phyloP scores from a whole-genome alignment of 345 rosid genomes.

The Ceriops decandra region DNA sequence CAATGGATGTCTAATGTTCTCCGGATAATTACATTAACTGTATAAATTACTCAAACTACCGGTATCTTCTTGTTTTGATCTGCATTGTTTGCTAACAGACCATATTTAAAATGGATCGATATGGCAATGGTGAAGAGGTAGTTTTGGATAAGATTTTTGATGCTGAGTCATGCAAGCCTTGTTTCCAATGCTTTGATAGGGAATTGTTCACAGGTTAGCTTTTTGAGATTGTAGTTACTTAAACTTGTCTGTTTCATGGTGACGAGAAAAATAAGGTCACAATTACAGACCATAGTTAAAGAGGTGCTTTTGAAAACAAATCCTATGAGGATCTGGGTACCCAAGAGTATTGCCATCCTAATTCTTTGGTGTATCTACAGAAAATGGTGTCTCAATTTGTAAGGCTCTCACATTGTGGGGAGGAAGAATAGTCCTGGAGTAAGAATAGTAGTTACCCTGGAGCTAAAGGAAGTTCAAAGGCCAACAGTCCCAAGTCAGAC shows the following conservation, averaged over 20 bases:
- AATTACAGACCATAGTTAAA: background rate
- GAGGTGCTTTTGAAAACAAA: too few relatives aligned
- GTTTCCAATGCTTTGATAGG: conserved; percentile 53
- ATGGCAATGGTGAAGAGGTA: conserved; percentile 79
- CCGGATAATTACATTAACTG: conserved; percentile 7
- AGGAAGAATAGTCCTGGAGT: too few relatives aligned
- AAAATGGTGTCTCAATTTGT: too few relatives aligned
- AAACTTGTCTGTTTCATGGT: background rate
- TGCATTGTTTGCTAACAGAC: conserved; percentile 39
- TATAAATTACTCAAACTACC: conserved; percentile 14
- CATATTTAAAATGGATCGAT: conserved; percentile 83
- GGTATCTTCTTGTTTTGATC: conserved; percentile 25
- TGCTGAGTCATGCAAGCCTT: conserved; percentile 48
- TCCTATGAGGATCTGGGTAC: too few relatives aligned
- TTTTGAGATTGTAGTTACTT: background rate
- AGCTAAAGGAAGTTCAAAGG: too few relatives aligned
- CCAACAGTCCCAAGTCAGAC: too few relatives aligned
- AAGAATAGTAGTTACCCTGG: too few relatives aligned
- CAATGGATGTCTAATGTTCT: conserved; percentile 34
- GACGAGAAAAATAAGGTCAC: background rate
- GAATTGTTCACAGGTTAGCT: conserved; percentile 60
- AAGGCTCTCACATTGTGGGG: too few relatives aligned
- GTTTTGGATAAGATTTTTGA: conserved; percentile 53
- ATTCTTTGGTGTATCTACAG: too few relatives aligned
- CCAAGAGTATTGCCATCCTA: too few relatives aligned